A percentile compares a stretch with the other conserved stretches of the same genome.
Evolutionary conservation across 495 filamentous ascomycete genomes (phyloP).

Genomic region (Poronia punctata): DNA sequence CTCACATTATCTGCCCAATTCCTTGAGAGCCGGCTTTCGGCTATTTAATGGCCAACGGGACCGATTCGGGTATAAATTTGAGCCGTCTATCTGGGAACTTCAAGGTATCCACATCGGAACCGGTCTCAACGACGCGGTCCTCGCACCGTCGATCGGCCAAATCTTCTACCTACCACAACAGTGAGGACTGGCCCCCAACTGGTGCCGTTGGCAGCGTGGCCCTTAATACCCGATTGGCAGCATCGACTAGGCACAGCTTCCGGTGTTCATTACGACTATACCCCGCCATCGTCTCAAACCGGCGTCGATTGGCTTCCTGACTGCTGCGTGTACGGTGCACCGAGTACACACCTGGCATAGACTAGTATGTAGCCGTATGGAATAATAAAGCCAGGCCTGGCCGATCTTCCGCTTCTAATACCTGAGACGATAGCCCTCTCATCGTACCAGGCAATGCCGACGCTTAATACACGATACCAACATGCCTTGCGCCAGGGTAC

Average conservation of each 20-base stretch:
- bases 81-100: slow-evolving; percentile 19
- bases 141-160: slow-evolving; percentile 11
- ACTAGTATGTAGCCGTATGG: slow-evolving; percentile 44
- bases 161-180: slow-evolving; percentile 34
- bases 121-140: slow-evolving; percentile 24
- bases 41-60: slow-evolving; percentile 26
- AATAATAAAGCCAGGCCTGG: slow-evolving; percentile 60
- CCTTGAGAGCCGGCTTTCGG: slow-evolving; percentile 19
- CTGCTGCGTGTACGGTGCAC: too few species aligned
- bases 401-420: slow-evolving; percentile 38
- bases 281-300: too few species aligned
- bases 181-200: background rate
- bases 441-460: slow-evolving; percentile 53
- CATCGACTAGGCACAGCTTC: slow-evolving; percentile 28
- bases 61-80: slow-evolving; percentile 17
- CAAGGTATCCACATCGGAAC: slow-evolving; percentile 24
- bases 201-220: background rate
- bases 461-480: slow-evolving; percentile 57
- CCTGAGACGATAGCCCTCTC: slow-evolving; percentile 34
- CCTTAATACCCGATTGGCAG: background rate
- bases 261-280: too few species aligned
- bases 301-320: too few species aligned
- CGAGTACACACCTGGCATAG: slow-evolving; percentile 39
- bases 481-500: slow-evolving; percentile 51
- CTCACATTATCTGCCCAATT: slow-evolving; percentile 3